These are phyloP conservation scores for Macrocybe gigantea DNA, from an alignment of 768 basidiomycete species.

Conservation along the genomic window DNA sequence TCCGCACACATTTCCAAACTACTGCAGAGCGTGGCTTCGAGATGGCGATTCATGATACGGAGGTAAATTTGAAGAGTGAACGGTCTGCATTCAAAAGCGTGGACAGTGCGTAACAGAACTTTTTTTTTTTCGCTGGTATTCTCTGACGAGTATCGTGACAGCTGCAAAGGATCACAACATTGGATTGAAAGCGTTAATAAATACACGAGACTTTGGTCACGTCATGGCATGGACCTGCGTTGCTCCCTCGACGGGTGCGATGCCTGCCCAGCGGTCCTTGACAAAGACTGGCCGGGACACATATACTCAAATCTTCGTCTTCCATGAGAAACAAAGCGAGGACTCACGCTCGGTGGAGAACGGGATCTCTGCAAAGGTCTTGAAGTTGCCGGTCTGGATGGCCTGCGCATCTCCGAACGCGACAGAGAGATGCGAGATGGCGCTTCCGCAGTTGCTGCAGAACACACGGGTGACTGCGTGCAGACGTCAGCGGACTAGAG, in stretches of 20 bases:
- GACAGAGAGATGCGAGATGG: constrained; percentile 26
- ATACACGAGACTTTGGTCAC: too few species aligned
- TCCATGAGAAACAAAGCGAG: background rate
- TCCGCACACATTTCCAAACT: too few species aligned
- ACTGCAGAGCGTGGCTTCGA: too few species aligned
- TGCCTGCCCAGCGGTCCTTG: constrained; percentile 26
- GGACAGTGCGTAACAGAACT: too few species aligned
- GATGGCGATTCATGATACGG: too few species aligned
- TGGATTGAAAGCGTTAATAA: too few species aligned
- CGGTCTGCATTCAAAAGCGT: too few species aligned
- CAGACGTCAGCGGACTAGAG: background rate
- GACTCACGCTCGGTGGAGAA: constrained; percentile 24
- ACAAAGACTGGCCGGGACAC: constrained; percentile 20
- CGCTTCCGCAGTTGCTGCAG: constrained; percentile 30
- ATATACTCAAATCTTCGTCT: background rate
- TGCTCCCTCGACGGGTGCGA: constrained; percentile 16
- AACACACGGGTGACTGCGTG: constrained; percentile 28
- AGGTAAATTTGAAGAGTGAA: too few species aligned
- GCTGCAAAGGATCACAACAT: too few species aligned
- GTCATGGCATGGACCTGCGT: constrained; percentile 19
- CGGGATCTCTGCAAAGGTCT: constrained; percentile 22
- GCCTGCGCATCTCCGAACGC: constrained; percentile 29
- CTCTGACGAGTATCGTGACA: too few species aligned
- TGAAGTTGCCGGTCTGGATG: constrained; percentile 32
- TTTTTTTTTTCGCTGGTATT: too few species aligned